Conservation (phyloP, 2,329 filamentous ascomycete species). For the Didymella glomerata region DNA sequence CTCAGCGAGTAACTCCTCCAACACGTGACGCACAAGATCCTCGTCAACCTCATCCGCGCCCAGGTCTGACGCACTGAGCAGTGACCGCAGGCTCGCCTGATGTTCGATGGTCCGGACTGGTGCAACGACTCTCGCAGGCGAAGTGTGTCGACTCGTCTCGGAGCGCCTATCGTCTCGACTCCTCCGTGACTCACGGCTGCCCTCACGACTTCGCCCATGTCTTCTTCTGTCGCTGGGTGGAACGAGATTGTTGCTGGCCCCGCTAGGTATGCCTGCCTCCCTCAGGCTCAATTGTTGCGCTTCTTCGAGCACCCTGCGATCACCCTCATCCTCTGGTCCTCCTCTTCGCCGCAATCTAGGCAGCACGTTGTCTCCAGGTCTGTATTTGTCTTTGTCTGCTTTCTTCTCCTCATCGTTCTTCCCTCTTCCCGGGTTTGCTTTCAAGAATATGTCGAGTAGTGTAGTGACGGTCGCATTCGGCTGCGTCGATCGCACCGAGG, state of each 20-base stretch:
- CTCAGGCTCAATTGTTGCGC: slow-evolving; percentile 77
- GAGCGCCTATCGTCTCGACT: slow-evolving; percentile 38
- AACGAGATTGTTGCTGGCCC: slow-evolving; percentile 53
- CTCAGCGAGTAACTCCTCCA: slow-evolving; percentile 85
- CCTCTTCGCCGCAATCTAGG: slow-evolving; percentile 63
- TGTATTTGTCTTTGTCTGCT: slow-evolving; percentile 79
- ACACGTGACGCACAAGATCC: slow-evolving; percentile 87
- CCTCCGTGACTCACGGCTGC: slow-evolving; percentile 43
- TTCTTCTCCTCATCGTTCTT: slow-evolving; percentile 76
- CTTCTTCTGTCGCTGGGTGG: slow-evolving; percentile 44
- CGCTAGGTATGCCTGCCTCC: slow-evolving; percentile 64
- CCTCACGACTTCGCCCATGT: slow-evolving; percentile 52
- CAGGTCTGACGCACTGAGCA: slow-evolving; percentile 81
- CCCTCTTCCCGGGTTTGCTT: slow-evolving; percentile 78
- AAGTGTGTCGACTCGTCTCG: slow-evolving; percentile 35
- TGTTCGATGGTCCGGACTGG: slow-evolving; percentile 75
- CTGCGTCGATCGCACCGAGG: slow-evolving; percentile 82
- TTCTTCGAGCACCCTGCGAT: slow-evolving; percentile 74
- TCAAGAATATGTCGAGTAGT: slow-evolving; percentile 85
- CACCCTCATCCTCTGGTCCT: slow-evolving; percentile 69
- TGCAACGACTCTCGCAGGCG: slow-evolving; percentile 33
- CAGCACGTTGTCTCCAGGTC: slow-evolving; percentile 80
- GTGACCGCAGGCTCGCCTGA: slow-evolving; percentile 84
- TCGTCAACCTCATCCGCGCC: slow-evolving; percentile 82
- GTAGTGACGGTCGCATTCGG: slow-evolving; percentile 92